Evolutionary conservation across 1,284 basidiomycete genomes (phyloP).

Genomic region (Sanghuangporus baumii): DNA sequence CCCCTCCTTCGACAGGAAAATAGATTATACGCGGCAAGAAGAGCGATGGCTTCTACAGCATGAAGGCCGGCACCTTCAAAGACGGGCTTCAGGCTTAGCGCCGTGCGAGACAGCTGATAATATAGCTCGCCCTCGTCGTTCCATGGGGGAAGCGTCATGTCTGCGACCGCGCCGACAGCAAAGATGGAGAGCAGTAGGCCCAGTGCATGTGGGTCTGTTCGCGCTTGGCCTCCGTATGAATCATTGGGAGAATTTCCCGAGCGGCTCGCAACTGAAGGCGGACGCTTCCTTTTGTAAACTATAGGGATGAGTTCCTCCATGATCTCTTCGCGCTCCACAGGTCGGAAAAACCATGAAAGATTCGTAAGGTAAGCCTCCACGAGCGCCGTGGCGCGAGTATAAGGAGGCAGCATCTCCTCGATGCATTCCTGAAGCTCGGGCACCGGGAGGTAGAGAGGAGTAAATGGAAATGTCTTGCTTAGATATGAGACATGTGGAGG

Average conservation of each 20-base stretch:
- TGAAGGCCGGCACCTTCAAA: conserved; percentile 20
- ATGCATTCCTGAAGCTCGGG: conserved; percentile 9
- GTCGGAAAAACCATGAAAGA: conserved; percentile 23
- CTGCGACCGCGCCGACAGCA: conserved; percentile 20
- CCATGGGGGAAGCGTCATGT: conserved; percentile 22
- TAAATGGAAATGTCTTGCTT: conserved; percentile 7
- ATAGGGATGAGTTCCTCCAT: conserved; percentile 16
- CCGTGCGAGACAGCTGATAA: conserved; percentile 23
- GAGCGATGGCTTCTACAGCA: conserved; percentile 12
- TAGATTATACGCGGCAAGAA: conserved; percentile 8
- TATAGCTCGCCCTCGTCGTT: conserved; percentile 24
- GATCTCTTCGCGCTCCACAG: conserved; percentile 16
- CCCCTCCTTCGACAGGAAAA: conserved; percentile 4
- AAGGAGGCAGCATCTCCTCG: conserved; percentile 17
- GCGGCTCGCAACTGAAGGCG: not conserved
- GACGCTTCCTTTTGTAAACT: not conserved
- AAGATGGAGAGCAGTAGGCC: conserved; percentile 21
- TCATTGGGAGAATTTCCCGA: not conserved
- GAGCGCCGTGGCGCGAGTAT: conserved; percentile 21
- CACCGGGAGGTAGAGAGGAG: not conserved
- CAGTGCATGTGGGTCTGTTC: conserved; percentile 10
- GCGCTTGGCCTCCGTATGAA: not conserved
- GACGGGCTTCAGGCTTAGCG: conserved; percentile 20
- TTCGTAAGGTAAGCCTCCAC: conserved; percentile 22
- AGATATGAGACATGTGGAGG: not conserved